Evolutionary conservation across 257 asterid genomes (phyloP), one percentile per base, ranked within the genome.

Genomic region (Gynochthodes officinalis): DNA sequence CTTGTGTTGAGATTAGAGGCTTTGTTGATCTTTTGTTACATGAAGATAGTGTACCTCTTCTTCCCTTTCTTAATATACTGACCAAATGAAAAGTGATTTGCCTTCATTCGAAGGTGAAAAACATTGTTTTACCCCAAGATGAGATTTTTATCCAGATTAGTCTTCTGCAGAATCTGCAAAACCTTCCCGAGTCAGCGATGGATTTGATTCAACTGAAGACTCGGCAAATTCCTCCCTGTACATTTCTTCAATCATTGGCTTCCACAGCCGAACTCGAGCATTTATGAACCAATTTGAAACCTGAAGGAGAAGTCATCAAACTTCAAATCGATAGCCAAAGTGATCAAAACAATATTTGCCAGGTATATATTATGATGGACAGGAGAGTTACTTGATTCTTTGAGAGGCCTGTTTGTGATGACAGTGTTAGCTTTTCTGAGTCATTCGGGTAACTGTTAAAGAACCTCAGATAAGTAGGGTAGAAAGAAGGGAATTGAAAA

Each of bases 191-290:
- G 80, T 49, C 66, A 79, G 69, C 59, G 86, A 69, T 27, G 82
- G 87, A 79, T 86, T 88, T n/a, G 92, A 87, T 68, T 89, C 95
- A 21, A 77, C 73, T 30, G 91, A 86, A 40, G 86, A 84, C 0
- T 88, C 96, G 14, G 84, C 95, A 58, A 87, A 86, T 75, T 93
- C 98, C 69, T 93, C 97, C 73, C 86, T 86, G 60, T 93, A 93
- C 96, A 90, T 89, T 70, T 89, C 98, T 69, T 93, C 98, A 27
- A 93, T 93, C 98, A 93, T 93, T 32, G 98, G 98, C 83, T 90
- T 93, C 98, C 98, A 93, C 0, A 93, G 86, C 35, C 98, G 82
- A 62, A 93, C 98, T 58, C 98, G 83, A 44, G 97, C 98, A 77
- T 93, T 90, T 73, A 93, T 93, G 72, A 89, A 93, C 98, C 97